Conservation (phyloP, 2,329 filamentous ascomycete species). For the Penicillium brasilianum region DNA sequence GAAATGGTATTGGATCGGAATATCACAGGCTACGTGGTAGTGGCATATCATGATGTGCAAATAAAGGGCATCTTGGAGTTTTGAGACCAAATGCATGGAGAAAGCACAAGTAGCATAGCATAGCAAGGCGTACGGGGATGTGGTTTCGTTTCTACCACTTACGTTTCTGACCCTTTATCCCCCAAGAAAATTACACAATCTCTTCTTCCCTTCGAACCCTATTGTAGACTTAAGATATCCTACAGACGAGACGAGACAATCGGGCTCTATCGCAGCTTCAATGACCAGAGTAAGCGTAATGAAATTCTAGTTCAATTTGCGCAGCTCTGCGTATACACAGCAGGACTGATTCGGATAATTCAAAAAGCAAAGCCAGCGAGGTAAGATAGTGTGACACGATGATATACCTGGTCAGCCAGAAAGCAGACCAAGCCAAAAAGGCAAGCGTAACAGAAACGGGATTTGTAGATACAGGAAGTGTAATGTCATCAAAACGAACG, state of each 20-base stretch:
- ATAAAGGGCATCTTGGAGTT: background rate
- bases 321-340: background rate
- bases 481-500: conserved; percentile 27
- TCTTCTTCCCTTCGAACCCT: background rate
- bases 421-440: conserved; percentile 10
- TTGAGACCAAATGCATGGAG: background rate
- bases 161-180: too few species aligned
- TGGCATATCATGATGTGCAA: background rate
- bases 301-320: conserved; percentile 9
- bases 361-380: conserved; percentile 6
- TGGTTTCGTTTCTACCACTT: background rate
- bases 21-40: background rate
- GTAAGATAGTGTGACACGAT: conserved; percentile 30
- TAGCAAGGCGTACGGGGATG: background rate
- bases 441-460: conserved; percentile 16
- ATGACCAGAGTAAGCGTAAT: background rate
- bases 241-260: background rate
- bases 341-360: background rate
- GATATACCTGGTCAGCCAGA: conserved; percentile 23
- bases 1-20: background rate
- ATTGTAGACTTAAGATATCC: background rate
- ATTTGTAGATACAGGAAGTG: conserved; percentile 31
- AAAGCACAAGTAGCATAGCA: background rate
- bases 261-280: background rate
- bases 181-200: too few species aligned